Conservation (phyloP, 1,284 basidiomycete genomes). For the Ustilago bromivora region DNA sequence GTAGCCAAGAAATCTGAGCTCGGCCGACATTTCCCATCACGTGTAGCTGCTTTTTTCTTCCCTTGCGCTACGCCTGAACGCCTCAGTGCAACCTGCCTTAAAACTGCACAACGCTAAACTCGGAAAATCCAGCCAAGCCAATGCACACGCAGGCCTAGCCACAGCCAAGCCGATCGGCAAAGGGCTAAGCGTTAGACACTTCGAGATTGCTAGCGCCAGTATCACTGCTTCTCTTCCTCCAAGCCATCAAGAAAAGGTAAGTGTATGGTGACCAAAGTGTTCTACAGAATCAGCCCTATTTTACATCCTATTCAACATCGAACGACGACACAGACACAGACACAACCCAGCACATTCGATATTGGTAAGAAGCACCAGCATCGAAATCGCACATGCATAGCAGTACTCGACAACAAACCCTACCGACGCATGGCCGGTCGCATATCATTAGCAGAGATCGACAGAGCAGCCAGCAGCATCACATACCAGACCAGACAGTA, state of each 20-base stretch:
- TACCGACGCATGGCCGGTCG: no score
- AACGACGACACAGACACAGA: slow-evolving; percentile 2
- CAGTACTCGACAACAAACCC: neutral
- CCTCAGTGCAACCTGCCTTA: no score
- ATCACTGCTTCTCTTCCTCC: slow-evolving; percentile 35
- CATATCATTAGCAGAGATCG: neutral
- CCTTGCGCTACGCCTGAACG: no score
- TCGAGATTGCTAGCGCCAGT: slow-evolving; percentile 26
- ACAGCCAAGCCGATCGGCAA: slow-evolving; percentile 1
- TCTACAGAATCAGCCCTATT: neutral
- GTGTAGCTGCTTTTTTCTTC: no score
- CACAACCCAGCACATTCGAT: neutral
- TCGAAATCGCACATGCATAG: neutral
- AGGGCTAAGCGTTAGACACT: slow-evolving; percentile 19
- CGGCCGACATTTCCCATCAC: no score
- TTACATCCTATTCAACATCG: slow-evolving; percentile 1
- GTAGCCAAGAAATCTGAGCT: no score
- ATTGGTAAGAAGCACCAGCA: slow-evolving; percentile 9
- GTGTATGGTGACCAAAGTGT: slow-evolving; percentile 15
- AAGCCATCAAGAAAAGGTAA: slow-evolving; percentile 60
- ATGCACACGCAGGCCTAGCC: neutral
- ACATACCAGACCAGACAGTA: no score
- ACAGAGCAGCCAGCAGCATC: neutral
- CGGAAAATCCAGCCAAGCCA: no score
- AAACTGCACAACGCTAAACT: no score